Conservation (phyloP, 768 basidiomycete genomes). For the Hericium coralloides region DNA sequence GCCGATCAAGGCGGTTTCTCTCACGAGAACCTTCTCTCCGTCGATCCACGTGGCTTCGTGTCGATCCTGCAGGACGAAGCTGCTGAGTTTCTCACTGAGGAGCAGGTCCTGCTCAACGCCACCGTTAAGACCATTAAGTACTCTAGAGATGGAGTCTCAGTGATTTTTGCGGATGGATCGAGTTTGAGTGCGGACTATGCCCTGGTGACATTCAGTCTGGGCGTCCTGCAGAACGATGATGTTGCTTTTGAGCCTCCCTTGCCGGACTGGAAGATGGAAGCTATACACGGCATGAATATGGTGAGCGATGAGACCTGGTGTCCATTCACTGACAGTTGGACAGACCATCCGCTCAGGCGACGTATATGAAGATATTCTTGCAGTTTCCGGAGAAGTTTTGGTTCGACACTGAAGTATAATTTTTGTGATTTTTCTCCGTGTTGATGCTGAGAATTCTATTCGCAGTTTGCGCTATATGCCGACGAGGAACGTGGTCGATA, state of each 20-base stretch:
- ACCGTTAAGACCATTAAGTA: conserved; percentile 41
- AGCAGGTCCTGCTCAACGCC: conserved; percentile 41
- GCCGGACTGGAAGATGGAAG: conserved; percentile 54
- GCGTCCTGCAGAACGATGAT: conserved; percentile 43
- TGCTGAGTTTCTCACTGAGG: conserved; percentile 37
- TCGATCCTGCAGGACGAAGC: conserved; percentile 50
- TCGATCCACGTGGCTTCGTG: conserved; percentile 58
- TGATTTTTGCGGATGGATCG: conserved; percentile 36
- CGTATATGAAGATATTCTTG: conserved; percentile 53
- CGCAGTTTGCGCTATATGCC: conserved; percentile 7
- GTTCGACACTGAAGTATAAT: conserved; percentile 18
- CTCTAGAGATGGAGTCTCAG: conserved; percentile 33
- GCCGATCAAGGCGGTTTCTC: conserved; percentile 50
- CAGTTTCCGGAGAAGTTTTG: conserved; percentile 9
- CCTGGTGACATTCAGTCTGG: conserved; percentile 60
- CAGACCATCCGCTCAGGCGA: conserved; percentile 25
- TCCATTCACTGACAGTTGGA: neutral
- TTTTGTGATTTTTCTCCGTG: neutral
- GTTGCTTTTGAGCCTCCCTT: conserved; percentile 43
- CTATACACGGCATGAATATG: conserved; percentile 55
- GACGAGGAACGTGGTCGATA: conserved; percentile 24
- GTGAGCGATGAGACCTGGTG: conserved; percentile 16
- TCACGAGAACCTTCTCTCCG: conserved; percentile 38
- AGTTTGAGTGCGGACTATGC: conserved; percentile 45
- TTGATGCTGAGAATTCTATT: neutral